Base-by-base conservation (phyloP, 2,329 filamentous ascomycete species). In the Thielaviopsis punctulata region DNA sequence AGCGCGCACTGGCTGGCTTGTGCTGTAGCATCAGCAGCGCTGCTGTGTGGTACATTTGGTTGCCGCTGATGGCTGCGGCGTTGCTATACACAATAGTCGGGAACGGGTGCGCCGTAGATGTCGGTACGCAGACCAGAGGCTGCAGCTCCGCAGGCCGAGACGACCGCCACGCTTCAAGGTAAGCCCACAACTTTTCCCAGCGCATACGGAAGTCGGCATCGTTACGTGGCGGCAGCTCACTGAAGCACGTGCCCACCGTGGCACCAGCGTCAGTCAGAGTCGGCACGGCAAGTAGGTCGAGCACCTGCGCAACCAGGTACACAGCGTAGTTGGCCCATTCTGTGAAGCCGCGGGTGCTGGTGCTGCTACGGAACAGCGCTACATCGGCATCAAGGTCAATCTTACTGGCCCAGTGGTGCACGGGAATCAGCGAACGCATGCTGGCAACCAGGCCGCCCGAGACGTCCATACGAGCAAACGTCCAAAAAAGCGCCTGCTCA, bases 381-480 rank as follows among this genome's bases (percentile, higher is more conserved):
- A 62, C 61, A 33, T 64, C 63, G 0, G 61, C 58, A 13, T 63
- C 63, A 6, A 66, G 56, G 6, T 57, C 59, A 4, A 58, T 53
- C 15, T 61, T 59, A 0, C 66, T 65, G 0, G 68, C 64, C 73
- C 73, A 76, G 52, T 67, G 66, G 1, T 63, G 62, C 8, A 70
- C 64, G 2, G 69, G 69, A 5, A 75, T 69, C 10, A 75, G 65
- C 0, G 73, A 75, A 52, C 67, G 66, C 56, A 72, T 68, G 27
- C 70, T 69, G 4, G 70, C 73, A 7, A 75, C 73, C 5, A 75
- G 63, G 0, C 70, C 71, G n/a, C 72, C 71, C 51, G 70, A 74
- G 22, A 75, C 68, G 56, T 75, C 71, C 72, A 76, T 75, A 7
- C 72, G 65, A 0, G 71, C 72, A 60, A 74, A 75, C 52, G 70